phyloP scores from a whole-genome alignment of 805 yeast species.

The Yamadazyma laniorum region DNA sequence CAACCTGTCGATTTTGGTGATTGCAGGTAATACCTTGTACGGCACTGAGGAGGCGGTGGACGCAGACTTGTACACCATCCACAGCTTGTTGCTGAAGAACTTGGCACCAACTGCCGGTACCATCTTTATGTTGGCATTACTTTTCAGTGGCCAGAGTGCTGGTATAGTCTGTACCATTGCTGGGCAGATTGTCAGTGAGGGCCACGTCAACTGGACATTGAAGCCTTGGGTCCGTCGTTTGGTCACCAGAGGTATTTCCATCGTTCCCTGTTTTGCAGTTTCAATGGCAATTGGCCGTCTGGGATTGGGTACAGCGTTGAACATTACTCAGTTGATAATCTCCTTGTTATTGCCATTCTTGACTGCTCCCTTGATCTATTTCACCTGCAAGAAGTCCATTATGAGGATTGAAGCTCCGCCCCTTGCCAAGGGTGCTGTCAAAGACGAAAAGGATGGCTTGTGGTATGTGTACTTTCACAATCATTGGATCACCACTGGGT shows the following conservation, averaged over 20 bases:
- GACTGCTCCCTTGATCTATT: slow-evolving; percentile 80
- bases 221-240: slow-evolving; percentile 80
- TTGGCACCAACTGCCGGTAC: slow-evolving; percentile 80
- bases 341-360: slow-evolving; percentile 81
- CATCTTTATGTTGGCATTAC: slow-evolving; percentile 77
- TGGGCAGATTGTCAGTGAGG: slow-evolving; percentile 91
- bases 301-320: slow-evolving; percentile 71
- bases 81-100: slow-evolving; percentile 55
- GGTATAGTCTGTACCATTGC: slow-evolving; percentile 92
- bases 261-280: slow-evolving; percentile 76
- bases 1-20: slow-evolving; percentile 77
- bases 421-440: slow-evolving; percentile 14
- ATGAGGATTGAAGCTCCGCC: slow-evolving; percentile 56
- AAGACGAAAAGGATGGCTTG: slow-evolving; percentile 12
- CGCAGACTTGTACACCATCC: slow-evolving; percentile 81
- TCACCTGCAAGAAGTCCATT: slow-evolving; percentile 65
- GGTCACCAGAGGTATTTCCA: slow-evolving; percentile 73
- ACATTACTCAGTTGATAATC: slow-evolving; percentile 81
- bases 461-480: slow-evolving; percentile 58
- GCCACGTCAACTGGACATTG: slow-evolving; percentile 78
- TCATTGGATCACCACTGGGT: slow-evolving; percentile 51
- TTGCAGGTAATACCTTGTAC: slow-evolving; percentile 76
- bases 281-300: slow-evolving; percentile 68
- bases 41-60: slow-evolving; percentile 68
- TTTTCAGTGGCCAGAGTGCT: slow-evolving; percentile 86